Base-by-base conservation (phyloP, 176 grass and related monocot genomes). In the Rhynchospora tenuis region DNA sequence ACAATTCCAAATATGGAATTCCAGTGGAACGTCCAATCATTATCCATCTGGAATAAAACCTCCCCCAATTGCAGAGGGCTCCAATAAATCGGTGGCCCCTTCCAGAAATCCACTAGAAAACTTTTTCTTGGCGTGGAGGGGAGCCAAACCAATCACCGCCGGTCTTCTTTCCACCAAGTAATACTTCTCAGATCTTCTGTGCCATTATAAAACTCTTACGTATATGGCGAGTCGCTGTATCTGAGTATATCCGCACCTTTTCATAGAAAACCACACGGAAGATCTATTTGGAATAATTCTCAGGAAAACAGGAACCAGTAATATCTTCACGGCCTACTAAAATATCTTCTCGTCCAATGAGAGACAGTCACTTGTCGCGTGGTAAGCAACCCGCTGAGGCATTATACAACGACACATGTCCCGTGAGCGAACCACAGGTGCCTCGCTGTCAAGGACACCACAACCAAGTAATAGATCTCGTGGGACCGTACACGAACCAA, bases 101-200 rank as follows among this genome's bases (percentile, higher is more conserved):
- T 16, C 6, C 4, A 20, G n/a, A 58, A 7, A 73, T 73, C 69
- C 44, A 50, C n/a, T 73, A 23, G 44, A 73, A 72, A 9, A 73
- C 17, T 2, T 44, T 73, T 73, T 73, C 69, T 73, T 73, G 69
- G 43, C 69, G 69, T 74, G 22, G 70, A 14, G 70, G 13, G 46
- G 70, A 74, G 45, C 70, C 70, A 51, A 38, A 74, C 45, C 70
- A 74, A 74, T 73, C 20, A 73, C 70, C 70, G 70, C 12, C 70
- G 23, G 20, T 73, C 45, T 48, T 45, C 69, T 73, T 74, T 20
- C 70, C 70, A 74, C 70, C 70, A 74, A 44, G 70, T 74, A 73
- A 73, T 47, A 20, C 3, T 2, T 47, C 69, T 73, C 69, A 22
- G 69, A 73, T 73, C 45, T 4, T 48, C 44, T 73, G 69, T 73